Evolutionary conservation across 371 early-diverging fungal genomes (phyloP).

Genomic region (Actinomortierella ambigua): DNA sequence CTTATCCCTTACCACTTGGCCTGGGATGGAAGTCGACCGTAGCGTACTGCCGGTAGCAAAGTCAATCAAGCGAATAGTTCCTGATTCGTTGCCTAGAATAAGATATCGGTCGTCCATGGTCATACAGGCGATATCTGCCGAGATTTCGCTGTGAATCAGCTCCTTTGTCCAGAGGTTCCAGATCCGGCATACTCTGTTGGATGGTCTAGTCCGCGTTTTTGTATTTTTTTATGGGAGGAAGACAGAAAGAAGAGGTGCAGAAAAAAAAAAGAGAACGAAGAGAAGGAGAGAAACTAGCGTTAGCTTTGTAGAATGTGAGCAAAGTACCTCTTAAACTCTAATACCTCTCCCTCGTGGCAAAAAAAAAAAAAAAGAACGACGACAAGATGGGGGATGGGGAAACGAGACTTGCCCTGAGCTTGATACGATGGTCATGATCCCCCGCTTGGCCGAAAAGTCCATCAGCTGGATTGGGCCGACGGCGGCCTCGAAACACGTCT

Average conservation of each 20-base stretch:
- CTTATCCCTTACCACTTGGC: too few relatives aligned
- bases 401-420: slow-evolving; percentile 27
- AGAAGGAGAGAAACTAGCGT: not conserved
- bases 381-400: not conserved
- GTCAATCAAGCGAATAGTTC: slow-evolving; percentile 23
- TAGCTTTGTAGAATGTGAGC: too few relatives aligned
- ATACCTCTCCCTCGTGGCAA: too few relatives aligned
- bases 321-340: too few relatives aligned
- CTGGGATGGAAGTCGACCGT: not conserved
- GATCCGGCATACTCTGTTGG: slow-evolving; percentile 28
- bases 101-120: slow-evolving; percentile 40
- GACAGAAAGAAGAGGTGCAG: not conserved
- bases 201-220: too few relatives aligned
- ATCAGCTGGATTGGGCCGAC: slow-evolving; percentile 34
- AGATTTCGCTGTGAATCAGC: slow-evolving; percentile 15
- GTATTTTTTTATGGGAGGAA: too few relatives aligned
- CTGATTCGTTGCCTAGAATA: slow-evolving; percentile 17
- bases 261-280: not conserved
- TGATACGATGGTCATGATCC: slow-evolving; percentile 39
- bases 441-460: slow-evolving; percentile 30
- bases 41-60: slow-evolving; percentile 20
- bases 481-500: slow-evolving; percentile 18
- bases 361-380: not conserved
- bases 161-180: slow-evolving; percentile 27
- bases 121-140: slow-evolving; percentile 29